Evolutionary conservation across 2,329 filamentous ascomycete genomes (phyloP).

Genomic region (Tolypocladium guangdongense): DNA sequence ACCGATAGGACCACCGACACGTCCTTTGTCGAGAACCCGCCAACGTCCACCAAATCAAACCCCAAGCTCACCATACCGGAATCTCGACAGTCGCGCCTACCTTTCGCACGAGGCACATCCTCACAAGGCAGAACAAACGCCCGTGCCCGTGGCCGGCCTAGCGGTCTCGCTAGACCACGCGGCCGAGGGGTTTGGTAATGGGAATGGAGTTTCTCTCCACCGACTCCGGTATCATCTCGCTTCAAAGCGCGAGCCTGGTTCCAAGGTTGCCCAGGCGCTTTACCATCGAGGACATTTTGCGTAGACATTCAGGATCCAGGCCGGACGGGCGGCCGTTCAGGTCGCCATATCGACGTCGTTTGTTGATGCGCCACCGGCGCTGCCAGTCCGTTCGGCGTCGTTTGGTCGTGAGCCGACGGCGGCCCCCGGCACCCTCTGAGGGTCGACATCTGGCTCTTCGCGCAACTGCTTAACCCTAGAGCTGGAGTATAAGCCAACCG

Average conservation of each 20-base stretch:
- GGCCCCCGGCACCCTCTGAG: conserved; percentile 76
- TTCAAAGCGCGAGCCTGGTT: not conserved
- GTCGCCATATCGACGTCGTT: conserved; percentile 23
- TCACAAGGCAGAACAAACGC: conserved; percentile 16
- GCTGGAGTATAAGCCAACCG: conserved; percentile 10
- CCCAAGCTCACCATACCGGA: conserved; percentile 33
- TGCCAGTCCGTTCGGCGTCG: conserved; percentile 30
- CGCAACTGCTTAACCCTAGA: conserved; percentile 67
- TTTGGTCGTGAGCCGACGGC: conserved; percentile 62
- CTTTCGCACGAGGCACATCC: conserved; percentile 30
- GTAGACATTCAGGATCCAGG: not conserved
- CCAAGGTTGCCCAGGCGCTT: not conserved
- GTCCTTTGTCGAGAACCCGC: conserved; percentile 79
- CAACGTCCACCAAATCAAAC: conserved; percentile 39
- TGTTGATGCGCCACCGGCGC: conserved; percentile 8
- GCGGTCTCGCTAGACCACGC: conserved; percentile 34
- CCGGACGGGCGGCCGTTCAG: not conserved
- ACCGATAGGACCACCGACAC: conserved; percentile 70
- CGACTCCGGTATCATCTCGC: not conserved
- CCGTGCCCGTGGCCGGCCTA: conserved; percentile 26
- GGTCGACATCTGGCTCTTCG: conserved; percentile 79
- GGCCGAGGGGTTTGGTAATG: conserved; percentile 33
- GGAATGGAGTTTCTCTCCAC: not conserved
- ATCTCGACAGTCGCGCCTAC: conserved; percentile 34
- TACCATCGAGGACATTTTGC: not conserved